Evolutionary conservation across 176 grass and related monocot species (phyloP).

Genomic region (Phoenix roebelenii): DNA sequence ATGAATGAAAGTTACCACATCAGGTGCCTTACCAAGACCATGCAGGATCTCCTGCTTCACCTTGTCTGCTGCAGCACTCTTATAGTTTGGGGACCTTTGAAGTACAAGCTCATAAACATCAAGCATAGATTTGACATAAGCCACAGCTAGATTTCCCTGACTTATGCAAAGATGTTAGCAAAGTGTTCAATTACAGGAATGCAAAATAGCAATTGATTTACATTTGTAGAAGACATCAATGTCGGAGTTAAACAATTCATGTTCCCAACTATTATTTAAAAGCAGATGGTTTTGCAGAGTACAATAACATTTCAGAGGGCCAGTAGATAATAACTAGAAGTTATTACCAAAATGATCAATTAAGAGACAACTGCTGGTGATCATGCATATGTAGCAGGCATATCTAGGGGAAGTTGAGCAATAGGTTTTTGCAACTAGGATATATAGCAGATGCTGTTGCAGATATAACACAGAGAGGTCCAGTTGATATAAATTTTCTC

Average conservation of each 20-base stretch:
- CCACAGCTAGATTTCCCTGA: constrained; percentile 80
- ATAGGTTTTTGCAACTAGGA: constrained; percentile 5
- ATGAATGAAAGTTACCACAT: constrained; percentile 7
- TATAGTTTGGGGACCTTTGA: constrained; percentile 84
- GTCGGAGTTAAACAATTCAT: too few relatives aligned
- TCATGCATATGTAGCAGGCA: too few relatives aligned
- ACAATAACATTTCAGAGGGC: too few relatives aligned
- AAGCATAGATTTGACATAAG: constrained; percentile 83
- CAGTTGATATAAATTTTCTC: background rate
- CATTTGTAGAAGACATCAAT: too few relatives aligned
- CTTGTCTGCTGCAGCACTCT: constrained; percentile 65
- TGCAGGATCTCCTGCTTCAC: constrained; percentile 96
- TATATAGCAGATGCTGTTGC: too few relatives aligned
- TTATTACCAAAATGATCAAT: too few relatives aligned
- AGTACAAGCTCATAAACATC: constrained; percentile 95
- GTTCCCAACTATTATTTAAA: too few relatives aligned
- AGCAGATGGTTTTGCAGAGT: too few relatives aligned
- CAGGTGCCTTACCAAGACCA: constrained; percentile 73
- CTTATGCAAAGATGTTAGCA: constrained; percentile 16
- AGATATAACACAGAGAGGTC: background rate
- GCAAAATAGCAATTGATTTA: too few relatives aligned
- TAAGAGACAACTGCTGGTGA: too few relatives aligned
- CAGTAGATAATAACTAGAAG: too few relatives aligned
- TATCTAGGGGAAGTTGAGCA: background rate
- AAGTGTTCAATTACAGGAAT: too few relatives aligned